Evolutionary conservation across 768 basidiomycete genomes (phyloP), one percentile per base, ranked within the genome.

Genomic region (Auriscalpium vulgare): DNA sequence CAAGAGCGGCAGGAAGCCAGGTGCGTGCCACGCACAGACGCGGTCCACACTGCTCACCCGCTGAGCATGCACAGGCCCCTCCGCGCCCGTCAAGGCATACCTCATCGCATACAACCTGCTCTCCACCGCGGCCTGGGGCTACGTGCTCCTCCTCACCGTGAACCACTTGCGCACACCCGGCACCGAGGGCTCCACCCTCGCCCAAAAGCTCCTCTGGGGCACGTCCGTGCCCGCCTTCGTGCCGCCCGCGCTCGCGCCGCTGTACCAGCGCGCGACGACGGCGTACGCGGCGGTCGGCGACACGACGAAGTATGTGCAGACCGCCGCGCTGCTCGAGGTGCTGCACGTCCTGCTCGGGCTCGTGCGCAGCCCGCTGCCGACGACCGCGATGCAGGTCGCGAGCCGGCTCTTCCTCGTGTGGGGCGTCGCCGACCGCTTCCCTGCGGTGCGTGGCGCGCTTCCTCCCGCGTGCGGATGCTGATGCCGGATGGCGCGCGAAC

Each of bases 351-450:
- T 86, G 7, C 63, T 91, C 8, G 85, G 93, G 0, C 83, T 84
- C 76, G 95, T 97, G 47, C 74, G 85, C 50, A 88, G 85, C 54
- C 86, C 89, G 8, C 66, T 91, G 11, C 74, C 71, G 13, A 93
- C 91, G 0, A 93, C 92, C 0, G 66, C 73, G 6, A 80, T 85
- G 62, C 93, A 97, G 69, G 91, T 95, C 40, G 78, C 83, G 0
- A 89, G 87, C 59, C 75, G 93, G 43, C 74, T 97, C 4, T 85
- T 86, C 69, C 74, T 92, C 45, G 83, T 97, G 2, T 97, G 92
- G 93, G 88, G 83, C 19, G 78, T 97, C 56, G 80, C 82, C 1
- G 78, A 83, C 55, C 75, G 76, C 50, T 89, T 84, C 63, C 74
- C 77, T 1, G 68, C 73, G 59, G 90, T 91, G 60, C 64, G 80